A percentile compares a stretch with the other conserved stretches of the same genome.
phyloP scores from a whole-genome alignment of 148 eudicot species.

The Selenicereus undatus region DNA sequence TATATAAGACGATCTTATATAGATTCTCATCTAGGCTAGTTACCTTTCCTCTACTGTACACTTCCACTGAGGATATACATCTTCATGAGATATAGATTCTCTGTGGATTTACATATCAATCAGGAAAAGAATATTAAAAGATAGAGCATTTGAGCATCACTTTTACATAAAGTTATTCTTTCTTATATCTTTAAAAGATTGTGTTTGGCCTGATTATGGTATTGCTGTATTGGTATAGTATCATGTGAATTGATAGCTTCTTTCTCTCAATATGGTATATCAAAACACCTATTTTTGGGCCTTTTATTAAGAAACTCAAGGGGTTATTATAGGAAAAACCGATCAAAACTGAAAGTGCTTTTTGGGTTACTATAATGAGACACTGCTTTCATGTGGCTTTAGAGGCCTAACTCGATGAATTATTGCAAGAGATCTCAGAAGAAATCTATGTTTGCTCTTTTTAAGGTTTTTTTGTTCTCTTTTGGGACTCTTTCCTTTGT shows the following conservation, averaged over 20 bases:
- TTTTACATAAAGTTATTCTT: slow-evolving; percentile 21
- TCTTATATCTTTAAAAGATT: not conserved
- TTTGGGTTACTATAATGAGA: not conserved
- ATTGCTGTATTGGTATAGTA: slow-evolving; percentile 4
- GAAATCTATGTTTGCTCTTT: not conserved
- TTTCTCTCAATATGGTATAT: slow-evolving; percentile 19
- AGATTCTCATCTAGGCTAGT: too few species aligned
- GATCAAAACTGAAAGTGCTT: not conserved
- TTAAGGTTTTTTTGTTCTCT: not conserved
- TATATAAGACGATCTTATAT: too few species aligned
- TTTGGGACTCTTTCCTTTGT: not conserved
- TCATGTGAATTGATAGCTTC: not conserved
- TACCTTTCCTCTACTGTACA: too few species aligned
- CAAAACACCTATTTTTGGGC: not conserved
- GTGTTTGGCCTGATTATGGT: not conserved
- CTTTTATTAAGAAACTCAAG: not conserved
- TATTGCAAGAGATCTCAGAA: not conserved
- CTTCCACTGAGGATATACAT: too few species aligned
- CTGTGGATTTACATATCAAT: too few species aligned
- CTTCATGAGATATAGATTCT: too few species aligned
- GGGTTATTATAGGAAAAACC: not conserved
- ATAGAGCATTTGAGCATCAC: slow-evolving; percentile 12
- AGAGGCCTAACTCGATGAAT: not conserved
- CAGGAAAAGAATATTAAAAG: too few species aligned
- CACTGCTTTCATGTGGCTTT: not conserved